Base-by-base conservation (phyloP, 2,329 filamentous ascomycete species). In the Trichoderma arundinaceum region DNA sequence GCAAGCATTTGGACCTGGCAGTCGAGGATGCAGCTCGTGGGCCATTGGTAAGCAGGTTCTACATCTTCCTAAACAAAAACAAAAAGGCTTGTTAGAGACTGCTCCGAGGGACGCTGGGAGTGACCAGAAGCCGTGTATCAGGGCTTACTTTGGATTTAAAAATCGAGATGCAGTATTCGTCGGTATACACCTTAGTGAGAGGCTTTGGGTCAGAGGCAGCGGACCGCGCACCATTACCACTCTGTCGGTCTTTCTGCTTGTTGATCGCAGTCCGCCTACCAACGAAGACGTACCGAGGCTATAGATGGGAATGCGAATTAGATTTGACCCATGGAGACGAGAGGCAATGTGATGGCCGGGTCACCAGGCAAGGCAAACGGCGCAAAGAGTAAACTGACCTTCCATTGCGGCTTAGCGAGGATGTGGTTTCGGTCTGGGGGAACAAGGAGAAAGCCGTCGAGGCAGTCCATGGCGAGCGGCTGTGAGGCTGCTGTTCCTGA, bases 201-300 rank as follows among this genome's bases (percentile, higher is more conserved):
- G 73, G 67, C 68, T 78, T 83, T 39, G 78, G 74, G 12, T 74
- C 74, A 44, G 79, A 71, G 54, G 77, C 76, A 68, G 75, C 77
- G 68, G 75, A 75, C 53, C 78, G 79, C n/a, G 77, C 77, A 19
- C 78, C 75, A 39, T 75, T 72, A 68, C 75, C 79, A 35, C 74
- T 68, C 60, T 77, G 76, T 33, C 74, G 71, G 46, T 80, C 78
- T 70, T 78, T 77, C 52, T 65, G 51, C 43, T 56, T 56, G 61
- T 39, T 48, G 58, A 59, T 67, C 35, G 76, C 69, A 64, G 67
- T 70, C 62, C 75, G 75, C 63, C 73, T 73, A 64, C 85, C 85
- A 65, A 88, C 78, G 65, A 87, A 79, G 54, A 89, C 82, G 74
- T 86, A 88, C 75, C 87, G 86, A 72, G 82, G 71, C 86, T 89